Evolutionary conservation across 495 filamentous ascomycete species (phyloP), one percentile per base, ranked within the genome.

Genomic region (Chlorociboria aeruginascens): DNA sequence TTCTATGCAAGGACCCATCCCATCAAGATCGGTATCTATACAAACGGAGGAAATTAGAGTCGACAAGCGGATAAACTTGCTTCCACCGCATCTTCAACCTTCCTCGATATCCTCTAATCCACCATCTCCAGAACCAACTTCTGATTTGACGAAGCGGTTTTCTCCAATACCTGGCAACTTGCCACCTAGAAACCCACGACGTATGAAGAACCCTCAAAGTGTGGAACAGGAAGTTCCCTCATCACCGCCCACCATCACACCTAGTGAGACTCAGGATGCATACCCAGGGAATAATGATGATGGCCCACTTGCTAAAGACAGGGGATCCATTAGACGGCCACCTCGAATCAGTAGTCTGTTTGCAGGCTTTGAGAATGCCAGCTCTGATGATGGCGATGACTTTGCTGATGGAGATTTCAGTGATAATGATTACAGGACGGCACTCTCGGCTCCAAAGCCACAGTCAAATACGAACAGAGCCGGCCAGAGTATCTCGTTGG

Each of bases 11-110:
- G 50, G 55, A 54, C 55, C 62, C 48, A 55, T 63, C 10, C 58
- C 70, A 7, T 81, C 77, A 10, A 74, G 75, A 36, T 86, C 87
- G 12, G 56, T 76, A 13, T 81, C 84, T 3, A 77, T 94, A 37
- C 93, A 98, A 69, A 98, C 92, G 8, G 88, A 96, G 47, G 81
- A 83, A 51, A 94, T 95, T 51, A 69, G 80, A 38, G 71, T 89
- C 13, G 89, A 89, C 61, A 76, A 74, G 65, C 74, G 87, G 45
- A 69, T 82, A 28, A 72, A 80, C 36, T 83, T 77, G 57, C 65
- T 95, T 13, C 85, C 86, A 16, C 75, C 83, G 1, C 82, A 89
- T 58, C 70, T 95, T 42, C 76, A 85, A 31, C 82, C 88, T 3
- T 87, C 85, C 7, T 72, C 81, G 42, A 77, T 83, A 40, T 63